These are phyloP conservation scores for Zasmidium citrigriseum DNA, from an alignment of 2,329 filamentous ascomycete genomes.

Conservation along the genomic window DNA sequence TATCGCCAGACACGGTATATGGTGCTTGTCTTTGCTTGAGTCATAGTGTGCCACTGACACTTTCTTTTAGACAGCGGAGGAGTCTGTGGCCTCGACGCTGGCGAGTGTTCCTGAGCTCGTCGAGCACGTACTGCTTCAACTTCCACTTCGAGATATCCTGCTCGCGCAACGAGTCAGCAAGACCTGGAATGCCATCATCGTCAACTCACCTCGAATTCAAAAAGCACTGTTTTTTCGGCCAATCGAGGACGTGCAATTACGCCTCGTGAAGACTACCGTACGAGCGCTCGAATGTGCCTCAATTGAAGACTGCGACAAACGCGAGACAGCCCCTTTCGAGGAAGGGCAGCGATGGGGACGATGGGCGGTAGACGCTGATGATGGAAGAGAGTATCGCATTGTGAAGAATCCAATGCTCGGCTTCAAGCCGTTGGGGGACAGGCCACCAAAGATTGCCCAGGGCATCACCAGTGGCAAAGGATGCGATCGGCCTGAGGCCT, in stretches of 20 bases:
- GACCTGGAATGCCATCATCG: not conserved
- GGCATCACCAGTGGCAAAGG: not conserved
- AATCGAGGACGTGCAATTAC: not conserved
- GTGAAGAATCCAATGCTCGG: not conserved
- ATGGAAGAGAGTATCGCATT: not conserved
- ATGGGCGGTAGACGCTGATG: not conserved
- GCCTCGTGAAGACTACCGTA: not conserved
- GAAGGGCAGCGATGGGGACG: too few relatives aligned
- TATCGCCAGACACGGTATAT: too few relatives aligned
- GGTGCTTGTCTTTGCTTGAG: not conserved
- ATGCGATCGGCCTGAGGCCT: conserved; percentile 2
- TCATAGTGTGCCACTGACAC: not conserved
- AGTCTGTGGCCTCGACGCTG: not conserved
- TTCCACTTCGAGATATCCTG: conserved; percentile 9
- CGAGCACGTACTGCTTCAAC: conserved; percentile 5
- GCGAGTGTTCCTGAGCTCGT: conserved; percentile 2
- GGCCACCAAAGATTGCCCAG: not conserved
- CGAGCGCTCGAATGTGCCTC: not conserved
- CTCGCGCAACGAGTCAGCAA: conserved; percentile 3
- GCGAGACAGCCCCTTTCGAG: too few relatives aligned
- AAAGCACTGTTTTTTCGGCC: conserved; percentile 5
- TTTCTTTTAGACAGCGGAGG: not conserved
- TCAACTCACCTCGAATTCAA: conserved; percentile 1
- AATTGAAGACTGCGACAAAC: not conserved
- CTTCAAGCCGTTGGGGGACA: not conserved